Evolutionary conservation across 495 filamentous ascomycete genomes (phyloP), one percentile per base, ranked within the genome.

Genomic region (Xanthoparmelia taractica): DNA sequence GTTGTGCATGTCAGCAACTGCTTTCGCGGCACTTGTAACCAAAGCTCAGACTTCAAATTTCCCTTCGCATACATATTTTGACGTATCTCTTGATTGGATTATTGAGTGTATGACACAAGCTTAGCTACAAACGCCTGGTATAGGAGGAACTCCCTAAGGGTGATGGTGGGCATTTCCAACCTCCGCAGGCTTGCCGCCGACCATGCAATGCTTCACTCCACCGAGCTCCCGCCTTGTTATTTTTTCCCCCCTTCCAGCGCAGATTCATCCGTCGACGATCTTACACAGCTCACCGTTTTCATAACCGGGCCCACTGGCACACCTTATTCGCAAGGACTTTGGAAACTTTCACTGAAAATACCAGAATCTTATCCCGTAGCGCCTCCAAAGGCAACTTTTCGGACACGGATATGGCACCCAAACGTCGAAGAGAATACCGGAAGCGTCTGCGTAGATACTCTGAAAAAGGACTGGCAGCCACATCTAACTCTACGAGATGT

Each of bases 341-440:
- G 82, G 84, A 82, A 77, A 61, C 71, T 90, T 13, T 78, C 83
- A 56, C 73, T 90, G 36, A 80, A 80, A 47, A 85, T 90, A 60
- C 87, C 87, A 2, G 73, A 78, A 3, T 83, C 80, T 55, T 90
- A 89, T 65, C 87, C 87, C 8, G 75, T 77, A 31, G 81, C 77
- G 25, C 85, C 87, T 37, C 87, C 87, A 10, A 89, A 84, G 60
- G 87, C 86, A 8, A 77, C 76, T 25, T 90, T 90, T 68, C 79
- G 78, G 57, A 89, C 87, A 12, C 78, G 80, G 38, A 86, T 90
- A 33, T 90, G 85, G 80, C 87, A 90, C 65, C 87, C 87, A 0
- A 90, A 90, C 66, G 82, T 90, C 60, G 87, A 89, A 64, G 84
- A 86, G 65, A 74, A 74, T 31, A 82, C 81, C 4, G 87, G 87